These are phyloP conservation scores for Naegleria fowleri DNA, from an alignment of 208 protist species.

Conservation along the genomic window DNA sequence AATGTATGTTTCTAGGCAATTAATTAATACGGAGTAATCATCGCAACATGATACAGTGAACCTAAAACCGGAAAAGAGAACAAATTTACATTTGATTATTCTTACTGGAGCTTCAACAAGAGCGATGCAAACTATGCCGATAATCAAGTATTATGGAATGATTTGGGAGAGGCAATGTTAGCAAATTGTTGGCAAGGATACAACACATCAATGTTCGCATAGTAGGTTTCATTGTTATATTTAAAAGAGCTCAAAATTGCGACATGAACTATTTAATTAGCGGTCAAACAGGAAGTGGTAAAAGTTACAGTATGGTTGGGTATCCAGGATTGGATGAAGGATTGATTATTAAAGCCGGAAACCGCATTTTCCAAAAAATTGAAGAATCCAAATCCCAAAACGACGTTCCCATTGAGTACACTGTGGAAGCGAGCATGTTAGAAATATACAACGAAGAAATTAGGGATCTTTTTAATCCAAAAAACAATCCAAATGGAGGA, in stretches of 20 bases:
- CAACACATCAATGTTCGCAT: conserved; percentile 47
- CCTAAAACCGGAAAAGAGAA: not conserved
- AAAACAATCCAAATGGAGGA: not conserved
- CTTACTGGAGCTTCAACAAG: conserved; percentile 46
- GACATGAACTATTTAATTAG: not conserved
- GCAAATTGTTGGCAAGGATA: conserved; percentile 50
- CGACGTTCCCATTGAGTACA: not conserved
- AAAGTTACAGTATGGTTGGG: conserved; percentile 36
- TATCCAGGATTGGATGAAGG: not conserved
- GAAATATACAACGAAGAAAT: conserved; percentile 84
- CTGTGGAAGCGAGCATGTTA: conserved; percentile 50
- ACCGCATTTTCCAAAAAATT: conserved; percentile 3
- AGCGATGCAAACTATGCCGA: conserved; percentile 43
- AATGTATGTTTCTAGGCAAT: not conserved
- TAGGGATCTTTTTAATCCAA: conserved; percentile 60
- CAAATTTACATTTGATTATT: conserved; percentile 35
- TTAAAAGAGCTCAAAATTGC: not conserved
- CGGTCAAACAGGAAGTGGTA: conserved; percentile 26
- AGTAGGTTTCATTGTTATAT: conserved; percentile 10
- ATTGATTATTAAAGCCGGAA: not conserved
- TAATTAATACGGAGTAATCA: not conserved
- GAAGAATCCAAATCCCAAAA: not conserved
- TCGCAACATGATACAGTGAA: not conserved
- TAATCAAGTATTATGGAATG: conserved; percentile 49
- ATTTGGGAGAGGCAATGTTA: conserved; percentile 49